phyloP scores from a whole-genome alignment of 192 early-diverging fungal species.

The Rhizoclosmatium sp. region DNA sequence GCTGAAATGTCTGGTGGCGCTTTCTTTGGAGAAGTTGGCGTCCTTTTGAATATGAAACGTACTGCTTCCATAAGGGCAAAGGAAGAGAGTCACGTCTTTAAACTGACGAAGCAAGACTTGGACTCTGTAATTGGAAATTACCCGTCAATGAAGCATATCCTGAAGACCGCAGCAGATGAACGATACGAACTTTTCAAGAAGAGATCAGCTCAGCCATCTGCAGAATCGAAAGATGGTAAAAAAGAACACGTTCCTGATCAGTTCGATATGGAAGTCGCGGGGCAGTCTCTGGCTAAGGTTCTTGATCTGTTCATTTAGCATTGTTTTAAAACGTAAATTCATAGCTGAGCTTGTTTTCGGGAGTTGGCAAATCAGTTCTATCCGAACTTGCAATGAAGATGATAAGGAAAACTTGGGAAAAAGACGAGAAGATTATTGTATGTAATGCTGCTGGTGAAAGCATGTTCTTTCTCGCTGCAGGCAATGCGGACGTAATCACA shows the following conservation, averaged over 20 bases:
- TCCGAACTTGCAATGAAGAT: constrained; percentile 53
- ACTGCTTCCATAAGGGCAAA: constrained; percentile 56
- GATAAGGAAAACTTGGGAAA: constrained; percentile 44
- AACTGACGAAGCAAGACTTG: constrained; percentile 51
- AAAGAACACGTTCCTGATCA: constrained; percentile 33
- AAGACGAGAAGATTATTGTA: constrained; percentile 47
- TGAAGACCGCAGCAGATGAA: constrained; percentile 55
- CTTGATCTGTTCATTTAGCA: neutral
- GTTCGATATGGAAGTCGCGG: constrained; percentile 56
- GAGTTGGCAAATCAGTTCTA: constrained; percentile 43
- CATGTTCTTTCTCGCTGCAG: constrained; percentile 67
- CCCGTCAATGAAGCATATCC: constrained; percentile 48
- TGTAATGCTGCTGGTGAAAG: constrained; percentile 48
- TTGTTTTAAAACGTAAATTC: neutral
- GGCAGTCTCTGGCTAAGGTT: constrained; percentile 55
- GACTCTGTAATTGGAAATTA: constrained; percentile 40
- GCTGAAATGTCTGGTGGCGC: constrained; percentile 54
- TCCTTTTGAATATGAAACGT: constrained; percentile 56
- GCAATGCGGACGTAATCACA: constrained; percentile 44
- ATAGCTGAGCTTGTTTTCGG: constrained; percentile 49
- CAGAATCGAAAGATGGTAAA: neutral
- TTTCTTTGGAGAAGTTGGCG: constrained; percentile 65
- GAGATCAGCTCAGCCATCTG: constrained; percentile 5
- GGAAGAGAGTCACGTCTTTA: constrained; percentile 54
- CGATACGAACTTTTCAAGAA: constrained; percentile 45